phyloP scores from a whole-genome alignment of 1,139 yeast species.

The Martiniozyma asiatica region DNA sequence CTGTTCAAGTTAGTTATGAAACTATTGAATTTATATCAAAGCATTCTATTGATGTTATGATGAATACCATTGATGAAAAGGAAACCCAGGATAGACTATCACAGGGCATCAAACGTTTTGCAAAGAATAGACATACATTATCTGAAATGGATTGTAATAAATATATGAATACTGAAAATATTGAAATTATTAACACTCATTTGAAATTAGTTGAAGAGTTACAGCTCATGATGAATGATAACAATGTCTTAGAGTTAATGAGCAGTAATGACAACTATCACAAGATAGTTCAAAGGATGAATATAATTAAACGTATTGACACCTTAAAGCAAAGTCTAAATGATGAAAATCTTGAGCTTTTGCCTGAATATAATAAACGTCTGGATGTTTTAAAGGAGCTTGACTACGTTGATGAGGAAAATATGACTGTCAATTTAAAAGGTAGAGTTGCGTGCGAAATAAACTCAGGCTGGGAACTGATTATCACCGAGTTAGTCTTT shows the following conservation, averaged over 20 bases:
- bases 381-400: conserved; percentile 60
- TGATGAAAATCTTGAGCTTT: conserved; percentile 76
- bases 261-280: conserved; percentile 31
- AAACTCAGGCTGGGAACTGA: conserved; percentile 83
- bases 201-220: conserved; percentile 18
- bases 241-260: conserved; percentile 28
- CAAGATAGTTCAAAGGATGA: conserved; percentile 35
- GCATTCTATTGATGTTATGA: conserved; percentile 26
- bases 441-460: conserved; percentile 71
- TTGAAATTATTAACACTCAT: conserved; percentile 30
- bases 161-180: conserved; percentile 38
- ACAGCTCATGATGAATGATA: conserved; percentile 11
- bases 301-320: conserved; percentile 39
- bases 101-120: conserved; percentile 15
- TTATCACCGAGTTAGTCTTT: conserved; percentile 75
- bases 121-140: conserved; percentile 24
- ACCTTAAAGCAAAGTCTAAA: conserved; percentile 52
- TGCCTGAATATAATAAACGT: conserved; percentile 92
- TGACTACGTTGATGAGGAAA: conserved; percentile 54
- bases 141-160: conserved; percentile 33
- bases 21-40: conserved; percentile 41
- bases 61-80: conserved; percentile 2
- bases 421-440: conserved; percentile 51
- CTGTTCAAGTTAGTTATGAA: conserved; percentile 29
- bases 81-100: conserved; percentile 1